Conservation (phyloP, 2,329 filamentous ascomycete genomes). For the Colletotrichum theobromicola region DNA sequence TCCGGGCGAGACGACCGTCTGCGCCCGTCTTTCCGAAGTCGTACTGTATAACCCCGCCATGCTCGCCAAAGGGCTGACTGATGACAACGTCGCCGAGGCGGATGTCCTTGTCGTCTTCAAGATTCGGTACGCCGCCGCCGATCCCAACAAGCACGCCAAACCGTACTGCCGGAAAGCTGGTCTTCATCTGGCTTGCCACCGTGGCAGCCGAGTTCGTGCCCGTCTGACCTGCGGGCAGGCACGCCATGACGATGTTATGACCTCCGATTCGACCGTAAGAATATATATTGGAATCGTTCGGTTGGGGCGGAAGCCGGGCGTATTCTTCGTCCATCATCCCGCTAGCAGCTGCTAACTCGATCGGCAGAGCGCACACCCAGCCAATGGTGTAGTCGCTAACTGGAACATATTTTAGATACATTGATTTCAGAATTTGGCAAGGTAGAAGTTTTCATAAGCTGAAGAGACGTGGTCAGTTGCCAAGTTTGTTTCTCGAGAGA, state of each 20-base stretch:
- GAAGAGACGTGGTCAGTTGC: too few species aligned
- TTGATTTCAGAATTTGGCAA: background rate
- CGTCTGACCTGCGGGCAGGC: background rate
- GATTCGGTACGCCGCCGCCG: constrained; percentile 25
- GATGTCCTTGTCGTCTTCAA: constrained; percentile 31
- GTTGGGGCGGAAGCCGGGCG: background rate
- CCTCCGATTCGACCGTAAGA: background rate
- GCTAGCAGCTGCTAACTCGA: constrained; percentile 21
- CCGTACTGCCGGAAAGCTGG: constrained; percentile 10
- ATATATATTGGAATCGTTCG: constrained; percentile 1
- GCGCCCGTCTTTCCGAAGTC: constrained; percentile 28
- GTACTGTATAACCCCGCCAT: constrained; percentile 28
- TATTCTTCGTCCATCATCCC: constrained; percentile 24
- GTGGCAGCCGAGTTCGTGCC: background rate
- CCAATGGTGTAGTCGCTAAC: constrained; percentile 17
- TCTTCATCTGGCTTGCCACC: constrained; percentile 14
- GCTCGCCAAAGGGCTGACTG: constrained; percentile 3
- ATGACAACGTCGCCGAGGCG: constrained; percentile 26
- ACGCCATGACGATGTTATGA: constrained; percentile 9
- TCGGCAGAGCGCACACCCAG: constrained; percentile 24
- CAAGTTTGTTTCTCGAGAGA: too few species aligned
- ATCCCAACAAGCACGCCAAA: constrained; percentile 31
- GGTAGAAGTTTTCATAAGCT: too few species aligned
- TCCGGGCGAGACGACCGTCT: constrained; percentile 2
- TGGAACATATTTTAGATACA: background rate